Base-by-base conservation (phyloP, 148 eudicot species). In the Pharnaceum exiguum region DNA sequence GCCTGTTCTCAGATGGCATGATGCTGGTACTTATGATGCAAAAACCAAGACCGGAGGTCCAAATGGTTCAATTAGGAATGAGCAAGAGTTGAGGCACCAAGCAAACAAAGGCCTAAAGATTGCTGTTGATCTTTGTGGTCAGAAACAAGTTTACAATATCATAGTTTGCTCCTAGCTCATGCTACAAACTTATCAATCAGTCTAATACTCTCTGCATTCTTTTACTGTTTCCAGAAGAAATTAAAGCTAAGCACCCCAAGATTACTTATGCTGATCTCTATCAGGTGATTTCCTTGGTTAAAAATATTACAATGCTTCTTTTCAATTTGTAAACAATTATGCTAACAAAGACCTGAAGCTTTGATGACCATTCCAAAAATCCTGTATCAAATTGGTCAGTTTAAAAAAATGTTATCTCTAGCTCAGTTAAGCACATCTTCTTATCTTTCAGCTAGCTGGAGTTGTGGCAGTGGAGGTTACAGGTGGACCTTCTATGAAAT, bases 381-480 rank as follows among this genome's bases (percentile, higher is more conserved):
- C n/a, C n/a, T n/a, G n/a, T n/a, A n/a, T n/a, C n/a, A n/a, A n/a
- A n/a, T n/a, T n/a, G n/a, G n/a, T n/a, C n/a, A n/a, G n/a, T n/a
- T n/a, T n/a, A n/a, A n/a, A n/a, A n/a, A n/a, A n/a, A n/a, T n/a
- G n/a, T n/a, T n/a, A n/a, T n/a, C n/a, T n/a, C n/a, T n/a, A n/a
- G n/a, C n/a, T n/a, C n/a, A n/a, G n/a, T n/a, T n/a, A n/a, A n/a
- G 13, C 43, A 10, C 43, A 38, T 7, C 12, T 10, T 32, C n/a
- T 28, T 49, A 19, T 36, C 12, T 57, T 68, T 55, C 82, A 91
- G 98, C 86, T 91, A 19, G 98, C 98, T 39, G 96, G 98, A 40
- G 88, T 88, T 43, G 88, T 85, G 57, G 96, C 97, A 19, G 94
- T 88, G 56, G 98, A 91, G 78, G 70, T 91, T 57, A 80, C 98